Percentiles rank a stretch among this genome's conserved stretches.
Conservation (phyloP, 768 basidiomycete species). For the Termitomyces sp. region DNA sequence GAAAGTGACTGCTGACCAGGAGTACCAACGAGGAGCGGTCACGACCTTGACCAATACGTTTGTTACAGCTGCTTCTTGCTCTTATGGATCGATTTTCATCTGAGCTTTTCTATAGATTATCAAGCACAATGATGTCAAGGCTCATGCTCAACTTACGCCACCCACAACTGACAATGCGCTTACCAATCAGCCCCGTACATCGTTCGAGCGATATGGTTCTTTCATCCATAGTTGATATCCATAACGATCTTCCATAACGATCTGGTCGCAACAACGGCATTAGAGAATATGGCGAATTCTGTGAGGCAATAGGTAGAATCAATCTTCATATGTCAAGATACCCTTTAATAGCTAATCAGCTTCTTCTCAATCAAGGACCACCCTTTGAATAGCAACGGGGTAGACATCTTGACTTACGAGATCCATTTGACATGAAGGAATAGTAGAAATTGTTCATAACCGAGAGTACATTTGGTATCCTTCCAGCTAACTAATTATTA, state of each 20-base stretch:
- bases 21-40: slow-evolving; percentile 15
- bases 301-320: not conserved
- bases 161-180: slow-evolving; percentile 12
- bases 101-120: slow-evolving; percentile 14
- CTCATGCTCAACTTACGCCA: slow-evolving; percentile 28
- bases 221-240: slow-evolving; percentile 13
- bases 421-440: not conserved
- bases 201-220: slow-evolving; percentile 9
- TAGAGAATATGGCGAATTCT: not conserved
- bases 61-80: not conserved
- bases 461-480: not conserved
- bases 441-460: not conserved
- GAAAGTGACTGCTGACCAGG: slow-evolving; percentile 1
- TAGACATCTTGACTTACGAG: too few relatives aligned
- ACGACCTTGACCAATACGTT: slow-evolving; percentile 19
- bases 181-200: not conserved
- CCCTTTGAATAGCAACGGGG: not conserved
- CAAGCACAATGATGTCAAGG: slow-evolving; percentile 25
- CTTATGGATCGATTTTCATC: not conserved
- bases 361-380: not conserved
- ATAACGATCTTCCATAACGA: slow-evolving; percentile 8
- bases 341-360: not conserved
- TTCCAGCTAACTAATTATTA: not conserved
- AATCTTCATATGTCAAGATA: not conserved
- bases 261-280: not conserved